These are phyloP conservation scores for Boletus coccyginus DNA, from an alignment of 768 basidiomycete genomes.

Conservation along the genomic window DNA sequence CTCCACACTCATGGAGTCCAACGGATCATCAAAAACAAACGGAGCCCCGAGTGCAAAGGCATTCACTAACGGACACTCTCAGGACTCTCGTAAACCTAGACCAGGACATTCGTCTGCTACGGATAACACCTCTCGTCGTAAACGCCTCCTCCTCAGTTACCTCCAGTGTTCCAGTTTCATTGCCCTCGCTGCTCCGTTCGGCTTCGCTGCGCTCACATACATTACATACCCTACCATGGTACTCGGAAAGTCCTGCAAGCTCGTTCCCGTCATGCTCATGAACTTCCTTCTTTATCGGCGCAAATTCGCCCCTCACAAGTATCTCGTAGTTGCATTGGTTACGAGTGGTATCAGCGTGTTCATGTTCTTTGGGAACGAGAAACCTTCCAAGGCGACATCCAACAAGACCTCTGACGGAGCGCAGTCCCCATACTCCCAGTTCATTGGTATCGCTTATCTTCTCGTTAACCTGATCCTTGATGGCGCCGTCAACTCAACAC, in stretches of 20 bases:
- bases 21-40: conserved; percentile 25
- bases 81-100: conserved; percentile 19
- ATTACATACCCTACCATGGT: conserved; percentile 99
- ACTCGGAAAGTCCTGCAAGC: conserved; percentile 97
- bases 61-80: conserved; percentile 33
- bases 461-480: conserved; percentile 88
- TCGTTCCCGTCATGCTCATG: conserved; percentile 98
- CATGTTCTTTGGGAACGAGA: conserved; percentile 80
- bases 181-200: conserved; percentile 90
- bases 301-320: conserved; percentile 90
- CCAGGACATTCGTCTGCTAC: conserved; percentile 27
- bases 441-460: conserved; percentile 74
- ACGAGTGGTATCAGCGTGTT: conserved; percentile 89
- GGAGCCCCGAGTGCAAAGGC: conserved; percentile 34
- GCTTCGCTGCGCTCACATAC: conserved; percentile 91
- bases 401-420: conserved; percentile 29
- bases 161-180: conserved; percentile 86
- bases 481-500: conserved; percentile 92
- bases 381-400: conserved; percentile 35
- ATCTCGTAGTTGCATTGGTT: conserved; percentile 91
- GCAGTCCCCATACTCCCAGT: conserved; percentile 48
- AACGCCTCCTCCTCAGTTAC: conserved; percentile 65
- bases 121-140: conserved; percentile 35
- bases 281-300: conserved; percentile 94
- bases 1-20: conserved; percentile 24